Percentiles rank a stretch among this genome's conserved stretches.
phyloP scores from a whole-genome alignment of 805 yeast genomes.

The Candida incommunis region DNA sequence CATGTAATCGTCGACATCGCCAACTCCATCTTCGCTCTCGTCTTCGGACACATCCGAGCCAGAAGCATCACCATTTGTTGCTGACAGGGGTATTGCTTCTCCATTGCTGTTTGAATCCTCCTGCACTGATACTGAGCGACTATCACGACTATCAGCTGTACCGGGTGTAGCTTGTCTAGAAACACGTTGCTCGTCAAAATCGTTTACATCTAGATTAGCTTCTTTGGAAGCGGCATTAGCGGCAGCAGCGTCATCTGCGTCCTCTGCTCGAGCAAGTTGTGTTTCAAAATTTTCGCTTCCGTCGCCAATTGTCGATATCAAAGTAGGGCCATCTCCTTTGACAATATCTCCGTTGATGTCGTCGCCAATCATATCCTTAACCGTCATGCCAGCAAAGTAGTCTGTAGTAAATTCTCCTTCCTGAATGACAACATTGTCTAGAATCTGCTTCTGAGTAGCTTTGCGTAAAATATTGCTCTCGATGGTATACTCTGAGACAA shows the following conservation, averaged over 20 bases:
- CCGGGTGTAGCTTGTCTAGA: slow-evolving; percentile 10
- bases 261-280: slow-evolving; percentile 84
- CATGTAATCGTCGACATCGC: slow-evolving; percentile 95
- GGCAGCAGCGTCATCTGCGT: slow-evolving; percentile 62
- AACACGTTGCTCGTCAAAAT: slow-evolving; percentile 43
- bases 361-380: slow-evolving; percentile 69
- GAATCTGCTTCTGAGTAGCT: slow-evolving; percentile 86
- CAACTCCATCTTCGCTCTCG: slow-evolving; percentile 38
- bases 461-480: slow-evolving; percentile 88
- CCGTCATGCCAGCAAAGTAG: slow-evolving; percentile 77
- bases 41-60: slow-evolving; percentile 27
- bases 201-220: slow-evolving; percentile 70
- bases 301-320: slow-evolving; percentile 14
- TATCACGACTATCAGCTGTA: neutral
- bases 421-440: slow-evolving; percentile 90
- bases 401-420: slow-evolving; percentile 98
- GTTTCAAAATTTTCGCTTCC: slow-evolving; percentile 27
- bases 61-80: slow-evolving; percentile 19
- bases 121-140: neutral
- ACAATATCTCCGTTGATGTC: slow-evolving; percentile 23
- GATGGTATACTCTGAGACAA: slow-evolving; percentile 90
- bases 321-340: slow-evolving; percentile 8
- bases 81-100: slow-evolving; percentile 10
- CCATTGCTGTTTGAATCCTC: neutral
- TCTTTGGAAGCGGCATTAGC: slow-evolving; percentile 83